Conservation (phyloP, 2,329 filamentous ascomycete species). For the Colletotrichum lentis region DNA sequence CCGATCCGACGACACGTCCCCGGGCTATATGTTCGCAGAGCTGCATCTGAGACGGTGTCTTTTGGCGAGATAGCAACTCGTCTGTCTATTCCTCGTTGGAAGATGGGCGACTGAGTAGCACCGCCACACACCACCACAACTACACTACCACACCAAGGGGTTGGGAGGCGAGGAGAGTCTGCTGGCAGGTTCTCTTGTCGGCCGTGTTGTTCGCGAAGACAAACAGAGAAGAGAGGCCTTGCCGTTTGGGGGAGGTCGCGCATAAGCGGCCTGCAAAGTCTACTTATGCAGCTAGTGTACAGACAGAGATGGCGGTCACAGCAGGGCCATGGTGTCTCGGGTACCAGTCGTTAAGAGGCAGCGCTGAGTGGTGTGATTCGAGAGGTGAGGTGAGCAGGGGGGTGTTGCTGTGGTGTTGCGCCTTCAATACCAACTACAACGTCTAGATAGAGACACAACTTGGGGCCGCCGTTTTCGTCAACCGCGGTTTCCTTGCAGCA, state of each 20-base stretch:
- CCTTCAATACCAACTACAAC: not conserved
- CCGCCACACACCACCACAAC: too few species aligned
- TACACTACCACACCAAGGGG: not conserved
- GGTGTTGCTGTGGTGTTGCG: not conserved
- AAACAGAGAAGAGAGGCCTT: conserved; percentile 14
- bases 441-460: not conserved
- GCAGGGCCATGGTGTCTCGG: not conserved
- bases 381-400: not conserved
- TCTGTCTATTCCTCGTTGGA: not conserved
- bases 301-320: conserved; percentile 15
- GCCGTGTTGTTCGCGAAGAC: not conserved
- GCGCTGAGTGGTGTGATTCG: conserved; percentile 3
- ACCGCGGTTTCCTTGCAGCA: not conserved
- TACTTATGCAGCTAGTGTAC: conserved; percentile 1
- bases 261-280: conserved; percentile 29
- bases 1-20: not conserved
- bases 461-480: not conserved
- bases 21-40: not conserved
- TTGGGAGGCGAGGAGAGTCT: not conserved
- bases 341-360: conserved; percentile 1
- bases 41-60: not conserved
- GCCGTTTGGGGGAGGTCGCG: conserved; percentile 23
- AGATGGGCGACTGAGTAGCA: not conserved
- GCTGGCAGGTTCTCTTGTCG: too few species aligned
- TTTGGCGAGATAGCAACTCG: not conserved